Evolutionary conservation across 23 red algal genomes (phyloP).

Genomic region (Gracilaria domingensis): DNA sequence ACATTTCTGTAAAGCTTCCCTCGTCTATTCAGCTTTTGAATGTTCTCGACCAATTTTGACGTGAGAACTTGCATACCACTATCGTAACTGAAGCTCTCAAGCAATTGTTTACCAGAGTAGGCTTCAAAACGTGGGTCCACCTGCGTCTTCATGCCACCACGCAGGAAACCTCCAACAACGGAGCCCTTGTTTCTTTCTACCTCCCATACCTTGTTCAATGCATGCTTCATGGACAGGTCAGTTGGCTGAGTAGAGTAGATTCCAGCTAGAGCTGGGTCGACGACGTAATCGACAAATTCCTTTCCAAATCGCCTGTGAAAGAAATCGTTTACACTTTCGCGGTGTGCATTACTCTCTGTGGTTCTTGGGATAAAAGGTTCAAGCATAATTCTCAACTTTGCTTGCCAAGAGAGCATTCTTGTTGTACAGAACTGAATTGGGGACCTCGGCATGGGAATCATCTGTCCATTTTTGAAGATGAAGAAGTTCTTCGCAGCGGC

Average conservation of each 20-base stretch:
- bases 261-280: conserved; percentile 70
- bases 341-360: conserved; percentile 17
- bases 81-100: conserved; percentile 70
- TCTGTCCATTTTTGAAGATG: conserved; percentile 50
- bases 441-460: conserved; percentile 60
- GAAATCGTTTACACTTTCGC: conserved; percentile 68
- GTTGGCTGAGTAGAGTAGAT: conserved; percentile 61
- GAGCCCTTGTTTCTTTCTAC: conserved; percentile 55
- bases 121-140: conserved; percentile 32
- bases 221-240: conserved; percentile 57
- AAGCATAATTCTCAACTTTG: conserved; percentile 47
- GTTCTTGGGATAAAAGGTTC: conserved; percentile 44
- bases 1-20: conserved; percentile 30
- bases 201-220: conserved; percentile 45
- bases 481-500: conserved; percentile 50
- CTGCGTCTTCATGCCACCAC: conserved; percentile 32
- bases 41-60: conserved; percentile 25
- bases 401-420: conserved; percentile 42
- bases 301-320: conserved; percentile 68
- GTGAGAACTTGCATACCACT: conserved; percentile 62
- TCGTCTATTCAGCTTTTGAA: conserved; percentile 3
- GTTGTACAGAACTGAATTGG: conserved; percentile 39
- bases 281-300: conserved; percentile 67
- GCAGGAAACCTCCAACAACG: conserved; percentile 54
- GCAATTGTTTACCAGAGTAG: conserved; percentile 41